Base-by-base conservation (phyloP, 441 rosid species). In the Brassica hybrid region DNA sequence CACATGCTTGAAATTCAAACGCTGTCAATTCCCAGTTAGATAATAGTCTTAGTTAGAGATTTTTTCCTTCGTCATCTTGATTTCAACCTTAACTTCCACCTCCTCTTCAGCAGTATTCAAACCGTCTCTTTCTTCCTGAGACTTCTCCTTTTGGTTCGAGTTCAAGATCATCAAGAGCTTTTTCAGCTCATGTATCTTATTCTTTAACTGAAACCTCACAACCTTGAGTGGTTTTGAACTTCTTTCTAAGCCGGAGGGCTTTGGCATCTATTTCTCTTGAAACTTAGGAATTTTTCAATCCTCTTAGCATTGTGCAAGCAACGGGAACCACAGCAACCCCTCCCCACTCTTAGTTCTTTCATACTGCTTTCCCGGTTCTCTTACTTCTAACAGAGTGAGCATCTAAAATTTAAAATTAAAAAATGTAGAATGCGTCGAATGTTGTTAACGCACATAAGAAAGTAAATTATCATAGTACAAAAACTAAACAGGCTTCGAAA, bases 61-160 rank as follows among this genome's bases (percentile, higher is more conserved):
- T 79, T 77, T 0, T 3, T 67, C 54, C 78, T 79, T 73, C 0
- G 78, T 73, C 81, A 79, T 68, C 81, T 54, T 73, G 78, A 79
- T 61, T 66, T 74, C 69, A 68, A 79, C 71, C 82, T 73, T 32
- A 18, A 68, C 71, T 25, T 73, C 21, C 7, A 73, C 74, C 14
- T 78, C 34, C n/a, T 43, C 69, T 32, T 77, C 12, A 50, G 27
- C 57, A 5, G 7, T 78, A 1, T 17, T 18, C 32, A 13, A 68
- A 68, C 59, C n/a, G 38, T 68, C 74, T 67, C 68, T 61, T 17
- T 43, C 63, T 2, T 25, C 74, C 48, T 60, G 59, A 50, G 69
- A 12, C 48, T 59, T 72, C 38, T 73, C 81, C 70, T 38, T 61
- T 52, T 43, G 8, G 57, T 36, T 78, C 64, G 1, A 67, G 50